Evolutionary conservation across 2,329 filamentous ascomycete genomes (phyloP), one percentile per base, ranked within the genome.

Genomic region (Aspergillus costaricaensis): DNA sequence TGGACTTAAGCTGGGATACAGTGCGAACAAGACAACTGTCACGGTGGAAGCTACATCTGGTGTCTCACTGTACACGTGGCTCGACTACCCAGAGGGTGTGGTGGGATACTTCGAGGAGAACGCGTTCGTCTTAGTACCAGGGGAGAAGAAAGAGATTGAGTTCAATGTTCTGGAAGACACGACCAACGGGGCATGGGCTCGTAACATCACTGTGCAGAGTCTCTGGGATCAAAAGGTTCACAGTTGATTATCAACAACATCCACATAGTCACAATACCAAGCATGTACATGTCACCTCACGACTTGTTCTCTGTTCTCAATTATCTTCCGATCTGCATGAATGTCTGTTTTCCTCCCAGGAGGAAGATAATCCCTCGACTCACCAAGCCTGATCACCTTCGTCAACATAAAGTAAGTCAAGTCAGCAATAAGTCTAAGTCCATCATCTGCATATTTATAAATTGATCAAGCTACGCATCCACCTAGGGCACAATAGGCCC

Each of bases 21-120:
- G 76, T 48, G 63, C 66, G 0, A 36, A 61, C 0, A 70, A 65
- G 0, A 64, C 67, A 3, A 75, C 71, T 3, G 85, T 85, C 62
- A 80, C 75, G 0, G 78, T 85, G 0, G 75, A 76, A 36, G 82
- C 83, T 0, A 80, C 72, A 14, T 74, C 62, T 0, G 83, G 81
- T 0, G 76, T 84, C 0, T 81, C 83, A 3, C 75, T 82, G 4
- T 85, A 82, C 74, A 84, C 83, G 1, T 86, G 83, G 83, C 68
- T 86, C 2, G 82, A 83, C 56, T 81, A 84, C 59, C 82, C 83
- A 0, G 71, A 76, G 1, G 80, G 79, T 0, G 74, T 78, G 1
- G 77, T 85, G 9, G 74, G 83, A 0, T 78, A 78, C 36, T 87
- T 86, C 61, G 79, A 84, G 6, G 74, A 79, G 1, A 86, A 86